These are phyloP conservation scores for Leccinum barrowsii DNA, from an alignment of 768 basidiomycete genomes.

Conservation along the genomic window DNA sequence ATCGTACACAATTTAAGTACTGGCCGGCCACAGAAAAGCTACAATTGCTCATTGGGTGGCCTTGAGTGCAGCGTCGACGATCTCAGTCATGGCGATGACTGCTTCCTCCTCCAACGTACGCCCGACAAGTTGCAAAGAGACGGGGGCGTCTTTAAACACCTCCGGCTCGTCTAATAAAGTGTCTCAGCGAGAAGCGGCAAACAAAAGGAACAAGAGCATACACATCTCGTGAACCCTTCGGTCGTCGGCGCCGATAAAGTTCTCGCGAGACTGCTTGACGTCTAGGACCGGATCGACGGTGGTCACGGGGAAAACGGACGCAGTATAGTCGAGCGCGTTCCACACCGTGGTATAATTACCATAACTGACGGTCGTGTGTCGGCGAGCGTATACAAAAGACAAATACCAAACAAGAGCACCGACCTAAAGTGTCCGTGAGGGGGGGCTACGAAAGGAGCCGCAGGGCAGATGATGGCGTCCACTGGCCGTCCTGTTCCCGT, in stretches of 20 bases:
- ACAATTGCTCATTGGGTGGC: neutral
- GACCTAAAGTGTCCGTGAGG: conserved; percentile 61
- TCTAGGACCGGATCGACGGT: conserved; percentile 55
- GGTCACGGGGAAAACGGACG: conserved; percentile 62
- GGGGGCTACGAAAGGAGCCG: conserved; percentile 54
- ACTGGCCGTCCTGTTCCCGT: conserved; percentile 72
- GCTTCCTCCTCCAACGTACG: conserved; percentile 75
- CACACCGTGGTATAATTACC: conserved; percentile 58
- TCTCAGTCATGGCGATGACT: conserved; percentile 63
- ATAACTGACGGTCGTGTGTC: conserved; percentile 31
- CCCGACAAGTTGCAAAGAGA: conserved; percentile 64
- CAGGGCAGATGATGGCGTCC: conserved; percentile 70
- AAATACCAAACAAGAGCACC: conserved; percentile 12
- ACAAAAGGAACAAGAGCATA: conserved; percentile 30
- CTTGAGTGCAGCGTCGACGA: conserved; percentile 55
- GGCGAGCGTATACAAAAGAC: neutral
- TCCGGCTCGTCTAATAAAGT: conserved; percentile 50
- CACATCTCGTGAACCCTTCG: conserved; percentile 49
- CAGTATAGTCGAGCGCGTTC: conserved; percentile 67
- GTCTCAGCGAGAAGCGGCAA: neutral
- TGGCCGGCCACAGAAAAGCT: neutral
- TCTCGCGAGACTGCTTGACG: conserved; percentile 37
- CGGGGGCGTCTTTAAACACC: conserved; percentile 53
- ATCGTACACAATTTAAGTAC: neutral
- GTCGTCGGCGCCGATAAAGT: conserved; percentile 50